phyloP scores from a whole-genome alignment of 257 asterid genomes.

The Asclepias syriaca region DNA sequence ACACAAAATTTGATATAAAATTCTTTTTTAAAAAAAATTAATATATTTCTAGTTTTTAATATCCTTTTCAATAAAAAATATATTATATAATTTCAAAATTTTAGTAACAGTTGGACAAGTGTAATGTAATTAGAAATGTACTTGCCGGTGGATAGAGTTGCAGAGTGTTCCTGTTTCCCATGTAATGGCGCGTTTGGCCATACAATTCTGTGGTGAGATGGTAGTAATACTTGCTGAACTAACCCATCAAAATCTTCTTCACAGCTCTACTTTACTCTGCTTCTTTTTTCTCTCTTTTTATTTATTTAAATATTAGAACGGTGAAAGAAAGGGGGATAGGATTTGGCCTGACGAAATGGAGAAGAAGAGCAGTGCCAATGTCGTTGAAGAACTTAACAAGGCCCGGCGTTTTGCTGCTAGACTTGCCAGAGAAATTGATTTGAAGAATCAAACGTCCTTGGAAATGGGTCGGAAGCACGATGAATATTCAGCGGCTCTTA shows the following conservation, averaged over 20 bases:
- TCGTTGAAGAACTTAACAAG: constrained; percentile 4
- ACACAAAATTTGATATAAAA: background rate
- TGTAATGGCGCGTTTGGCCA: background rate
- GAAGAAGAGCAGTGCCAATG: background rate
- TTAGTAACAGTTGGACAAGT: no score
- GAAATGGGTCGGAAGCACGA: constrained; percentile 4
- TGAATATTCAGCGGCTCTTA: background rate
- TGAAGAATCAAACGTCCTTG: constrained; percentile 3
- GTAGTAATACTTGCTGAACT: background rate
- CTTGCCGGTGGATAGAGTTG: no score
- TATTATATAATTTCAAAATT: no score
- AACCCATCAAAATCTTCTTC: background rate
- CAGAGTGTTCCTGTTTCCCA: no score
- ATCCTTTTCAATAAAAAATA: no score
- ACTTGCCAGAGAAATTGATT: constrained; percentile 12
- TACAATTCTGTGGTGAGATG: background rate
- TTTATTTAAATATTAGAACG: no score
- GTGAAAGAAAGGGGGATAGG: background rate
- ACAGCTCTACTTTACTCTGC: background rate
- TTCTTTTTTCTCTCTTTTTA: no score
- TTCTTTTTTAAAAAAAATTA: no score
- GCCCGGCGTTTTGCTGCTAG: background rate
- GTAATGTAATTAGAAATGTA: no score
- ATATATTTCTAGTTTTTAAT: no score
- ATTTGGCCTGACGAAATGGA: constrained; percentile 6